phyloP scores from a whole-genome alignment of 2,329 filamentous ascomycete genomes.

The Aspergillus pseudoviridinutans region DNA sequence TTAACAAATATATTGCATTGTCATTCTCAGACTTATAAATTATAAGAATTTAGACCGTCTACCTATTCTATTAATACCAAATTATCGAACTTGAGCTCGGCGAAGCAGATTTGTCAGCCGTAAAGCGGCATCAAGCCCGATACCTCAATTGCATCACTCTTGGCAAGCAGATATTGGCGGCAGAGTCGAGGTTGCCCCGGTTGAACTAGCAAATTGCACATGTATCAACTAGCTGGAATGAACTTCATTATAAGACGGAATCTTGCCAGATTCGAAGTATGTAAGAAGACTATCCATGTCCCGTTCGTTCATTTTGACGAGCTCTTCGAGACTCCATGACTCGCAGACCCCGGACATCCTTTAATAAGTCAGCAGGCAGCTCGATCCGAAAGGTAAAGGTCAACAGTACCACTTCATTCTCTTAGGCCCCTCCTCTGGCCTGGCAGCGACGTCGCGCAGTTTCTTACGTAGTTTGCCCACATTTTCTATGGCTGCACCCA shows the following conservation, averaged over 20 bases:
- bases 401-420: conserved; percentile 76
- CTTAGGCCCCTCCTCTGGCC: conserved; percentile 70
- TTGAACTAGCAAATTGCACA: background rate
- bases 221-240: conserved; percentile 12
- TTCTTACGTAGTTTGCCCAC: conserved; percentile 77
- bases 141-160: background rate
- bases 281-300: conserved; percentile 79
- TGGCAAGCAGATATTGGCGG: background rate
- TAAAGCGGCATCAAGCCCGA: background rate
- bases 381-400: background rate
- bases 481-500: conserved; percentile 78
- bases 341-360: conserved; percentile 95
- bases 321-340: conserved; percentile 75
- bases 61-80: background rate
- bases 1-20: conserved; percentile 9
- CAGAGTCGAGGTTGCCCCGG: background rate
- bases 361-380: background rate
- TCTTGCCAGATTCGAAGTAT: conserved; percentile 57
- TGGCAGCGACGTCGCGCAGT: conserved; percentile 72
- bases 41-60: background rate
- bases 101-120: background rate
- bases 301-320: conserved; percentile 74
- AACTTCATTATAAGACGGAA: conserved; percentile 37
- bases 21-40: background rate
- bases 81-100: background rate